Evolutionary conservation across 306 rosid genomes (phyloP).

Genomic region (Hippophae tibetana): DNA sequence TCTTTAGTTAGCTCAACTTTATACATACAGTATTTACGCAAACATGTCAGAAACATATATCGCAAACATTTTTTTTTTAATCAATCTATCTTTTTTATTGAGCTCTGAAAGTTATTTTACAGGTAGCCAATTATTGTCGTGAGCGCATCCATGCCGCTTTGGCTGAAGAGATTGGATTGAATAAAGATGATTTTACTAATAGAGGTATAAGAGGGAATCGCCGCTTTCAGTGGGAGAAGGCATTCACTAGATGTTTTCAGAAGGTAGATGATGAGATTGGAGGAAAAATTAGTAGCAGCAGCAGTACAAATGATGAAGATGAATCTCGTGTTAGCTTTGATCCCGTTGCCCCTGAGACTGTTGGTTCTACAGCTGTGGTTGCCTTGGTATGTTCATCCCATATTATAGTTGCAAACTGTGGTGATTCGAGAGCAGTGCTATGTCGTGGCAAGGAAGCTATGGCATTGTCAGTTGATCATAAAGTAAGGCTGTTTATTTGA

Average conservation of each 20-base stretch:
- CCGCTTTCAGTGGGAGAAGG: conserved; percentile 37
- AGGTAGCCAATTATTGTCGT: conserved; percentile 21
- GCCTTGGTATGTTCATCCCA: conserved; percentile 46
- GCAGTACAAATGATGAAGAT: conserved; percentile 13
- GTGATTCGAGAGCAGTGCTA: conserved; percentile 55
- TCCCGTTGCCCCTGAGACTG: conserved; percentile 48
- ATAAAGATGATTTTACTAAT: conserved; percentile 1
- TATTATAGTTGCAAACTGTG: conserved; percentile 51
- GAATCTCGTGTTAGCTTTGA: conserved; percentile 14
- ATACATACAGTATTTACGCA: too few relatives aligned
- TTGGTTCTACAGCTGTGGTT: conserved; percentile 54
- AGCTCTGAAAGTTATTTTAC: conserved; percentile 5
- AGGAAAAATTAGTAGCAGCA: conserved; percentile 28
- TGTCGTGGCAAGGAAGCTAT: conserved; percentile 51
- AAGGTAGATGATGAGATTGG: conserved; percentile 46
- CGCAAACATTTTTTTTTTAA: too few relatives aligned
- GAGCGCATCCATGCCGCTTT: not conserved
- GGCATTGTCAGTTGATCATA: conserved; percentile 44
- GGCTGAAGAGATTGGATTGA: not conserved
- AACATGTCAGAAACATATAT: too few relatives aligned
- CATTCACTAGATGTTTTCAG: conserved; percentile 33
- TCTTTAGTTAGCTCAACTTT: too few relatives aligned
- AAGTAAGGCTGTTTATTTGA: conserved; percentile 22
- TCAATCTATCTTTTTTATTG: conserved; percentile 7
- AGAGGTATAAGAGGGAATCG: conserved; percentile 20